phyloP scores from a whole-genome alignment of 1,284 basidiomycete genomes.

The Lignosus rhinocerotis region DNA sequence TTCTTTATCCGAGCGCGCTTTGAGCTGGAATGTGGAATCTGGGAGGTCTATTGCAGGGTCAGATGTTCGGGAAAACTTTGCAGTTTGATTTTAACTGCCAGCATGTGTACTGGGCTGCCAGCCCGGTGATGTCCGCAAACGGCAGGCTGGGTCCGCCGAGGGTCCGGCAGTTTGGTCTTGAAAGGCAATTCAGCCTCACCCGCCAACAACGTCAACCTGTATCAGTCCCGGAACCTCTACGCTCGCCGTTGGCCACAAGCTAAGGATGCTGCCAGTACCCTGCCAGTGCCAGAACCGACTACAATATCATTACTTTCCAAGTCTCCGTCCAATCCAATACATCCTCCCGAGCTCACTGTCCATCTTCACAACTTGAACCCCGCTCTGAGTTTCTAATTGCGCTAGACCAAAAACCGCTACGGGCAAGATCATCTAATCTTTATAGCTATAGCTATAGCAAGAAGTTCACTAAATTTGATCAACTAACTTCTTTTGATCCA shows the following conservation, averaged over 20 bases:
- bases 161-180: background rate
- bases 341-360: background rate
- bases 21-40: background rate
- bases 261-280: conserved; percentile 15
- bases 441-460: conserved; percentile 2
- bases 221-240: conserved; percentile 8
- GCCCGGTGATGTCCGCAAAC: conserved; percentile 6
- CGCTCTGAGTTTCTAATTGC: background rate
- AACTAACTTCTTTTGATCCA: conserved; percentile 12
- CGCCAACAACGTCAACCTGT: conserved; percentile 19
- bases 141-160: conserved; percentile 7
- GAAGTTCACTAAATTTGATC: conserved; percentile 9
- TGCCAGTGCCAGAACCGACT: conserved; percentile 12
- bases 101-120: background rate
- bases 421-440: background rate
- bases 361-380: background rate
- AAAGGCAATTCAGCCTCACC: conserved; percentile 9
- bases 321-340: conserved; percentile 15
- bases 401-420: background rate
- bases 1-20: conserved; percentile 5
- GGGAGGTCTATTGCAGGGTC: conserved; percentile 2
- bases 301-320: conserved; percentile 11
- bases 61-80: conserved; percentile 9
- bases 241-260: conserved; percentile 12
- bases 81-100: conserved; percentile 1